A percentile compares a stretch with the other conserved stretches of the same genome.
These are phyloP conservation scores for Suhomyces pyralidae DNA, from an alignment of 805 yeast genomes.

Conservation along the genomic window DNA sequence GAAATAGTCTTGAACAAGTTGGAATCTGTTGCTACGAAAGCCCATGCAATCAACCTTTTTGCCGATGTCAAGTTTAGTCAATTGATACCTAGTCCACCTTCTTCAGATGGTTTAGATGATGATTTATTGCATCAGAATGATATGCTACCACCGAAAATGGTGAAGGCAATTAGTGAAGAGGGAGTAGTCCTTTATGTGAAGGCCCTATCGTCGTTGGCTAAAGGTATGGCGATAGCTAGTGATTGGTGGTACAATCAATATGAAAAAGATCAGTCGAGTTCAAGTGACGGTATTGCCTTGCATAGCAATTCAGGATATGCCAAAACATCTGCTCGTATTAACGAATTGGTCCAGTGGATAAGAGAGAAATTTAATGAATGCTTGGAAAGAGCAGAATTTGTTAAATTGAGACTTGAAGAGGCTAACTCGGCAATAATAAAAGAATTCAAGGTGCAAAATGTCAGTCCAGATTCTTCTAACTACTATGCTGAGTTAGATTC, in stretches of 20 bases:
- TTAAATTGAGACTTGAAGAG: constrained; percentile 55
- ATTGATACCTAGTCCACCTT: constrained; percentile 71
- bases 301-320: background rate
- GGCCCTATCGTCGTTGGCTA: constrained; percentile 74
- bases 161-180: constrained; percentile 69
- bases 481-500: background rate
- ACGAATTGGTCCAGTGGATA: constrained; percentile 85
- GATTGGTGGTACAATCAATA: constrained; percentile 77
- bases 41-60: constrained; percentile 81
- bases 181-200: constrained; percentile 84
- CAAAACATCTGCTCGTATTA: constrained; percentile 39
- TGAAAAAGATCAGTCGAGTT: constrained; percentile 5
- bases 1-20: constrained; percentile 44
- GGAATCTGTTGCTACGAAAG: constrained; percentile 81
- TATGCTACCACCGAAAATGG: constrained; percentile 54
- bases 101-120: constrained; percentile 39
- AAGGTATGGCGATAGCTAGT: constrained; percentile 81
- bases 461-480: background rate
- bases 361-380: constrained; percentile 86
- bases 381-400: constrained; percentile 81
- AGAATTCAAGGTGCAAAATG: constrained; percentile 7
- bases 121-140: constrained; percentile 38
- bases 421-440: constrained; percentile 38
- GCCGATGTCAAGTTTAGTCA: constrained; percentile 91
- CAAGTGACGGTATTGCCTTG: constrained; percentile 10